Conservation (phyloP, 2,329 filamentous ascomycete genomes). For the Pyrenophora graminea region DNA sequence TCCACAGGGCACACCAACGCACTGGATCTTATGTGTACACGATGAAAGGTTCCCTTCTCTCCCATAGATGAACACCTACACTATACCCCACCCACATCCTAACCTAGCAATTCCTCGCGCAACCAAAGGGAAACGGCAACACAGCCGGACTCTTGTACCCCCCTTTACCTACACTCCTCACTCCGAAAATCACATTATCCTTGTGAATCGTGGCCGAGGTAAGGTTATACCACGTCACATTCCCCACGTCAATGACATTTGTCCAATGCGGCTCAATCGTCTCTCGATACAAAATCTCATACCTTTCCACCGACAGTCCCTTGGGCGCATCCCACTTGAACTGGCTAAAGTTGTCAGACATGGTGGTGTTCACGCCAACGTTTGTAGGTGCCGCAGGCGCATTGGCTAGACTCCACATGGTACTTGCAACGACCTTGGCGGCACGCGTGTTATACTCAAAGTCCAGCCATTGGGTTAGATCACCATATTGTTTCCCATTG, state of each 20-base stretch:
- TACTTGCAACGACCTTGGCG: constrained; percentile 56
- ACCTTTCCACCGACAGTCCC: constrained; percentile 49
- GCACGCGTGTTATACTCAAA: constrained; percentile 59
- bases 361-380: constrained; percentile 51
- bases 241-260: constrained; percentile 52
- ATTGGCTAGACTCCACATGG: constrained; percentile 57
- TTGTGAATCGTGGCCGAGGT: constrained; percentile 55
- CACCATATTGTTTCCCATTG: constrained; percentile 57
- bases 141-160: constrained; percentile 54
- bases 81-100: no score
- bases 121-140: constrained; percentile 44
- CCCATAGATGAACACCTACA: no score
- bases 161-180: constrained; percentile 54
- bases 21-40: no score
- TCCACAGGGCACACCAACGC: no score
- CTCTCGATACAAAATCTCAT: constrained; percentile 59
- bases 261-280: constrained; percentile 56
- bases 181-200: constrained; percentile 60
- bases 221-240: constrained; percentile 43
- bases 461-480: constrained; percentile 58
- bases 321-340: constrained; percentile 52
- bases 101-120: constrained; percentile 19
- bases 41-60: no score
- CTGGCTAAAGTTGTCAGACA: constrained; percentile 53
- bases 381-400: constrained; percentile 54